Evolutionary conservation across 2,329 filamentous ascomycete species (phyloP).

Genomic region (Tympanopsis confertula): DNA sequence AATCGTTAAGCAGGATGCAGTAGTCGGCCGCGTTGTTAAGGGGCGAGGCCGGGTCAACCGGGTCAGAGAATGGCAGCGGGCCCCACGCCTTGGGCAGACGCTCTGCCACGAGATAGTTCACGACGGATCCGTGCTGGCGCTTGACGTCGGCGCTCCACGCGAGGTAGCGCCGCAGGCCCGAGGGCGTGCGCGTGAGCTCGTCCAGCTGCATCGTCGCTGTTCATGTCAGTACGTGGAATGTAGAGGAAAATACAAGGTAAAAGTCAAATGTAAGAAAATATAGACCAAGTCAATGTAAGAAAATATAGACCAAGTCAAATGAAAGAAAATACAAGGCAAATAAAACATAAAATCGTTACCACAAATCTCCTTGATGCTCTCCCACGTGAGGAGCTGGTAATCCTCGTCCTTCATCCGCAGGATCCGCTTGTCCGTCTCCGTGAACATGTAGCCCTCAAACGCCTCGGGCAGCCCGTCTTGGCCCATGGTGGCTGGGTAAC

Average conservation of each 20-base stretch:
- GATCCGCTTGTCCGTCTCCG: too few relatives aligned
- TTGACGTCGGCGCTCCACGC: slow-evolving; percentile 63
- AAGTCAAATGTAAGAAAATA: not conserved
- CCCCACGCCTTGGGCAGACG: slow-evolving; percentile 60
- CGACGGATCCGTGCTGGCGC: slow-evolving; percentile 65
- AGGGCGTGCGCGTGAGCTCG: slow-evolving; percentile 67
- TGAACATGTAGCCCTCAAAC: too few relatives aligned
- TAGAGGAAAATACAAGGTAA: not conserved
- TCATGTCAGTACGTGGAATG: slow-evolving; percentile 6
- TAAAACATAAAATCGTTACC: too few relatives aligned
- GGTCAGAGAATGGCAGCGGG: slow-evolving; percentile 38
- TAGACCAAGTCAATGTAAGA: too few relatives aligned
- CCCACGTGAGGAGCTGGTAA: too few relatives aligned
- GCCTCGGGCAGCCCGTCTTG: too few relatives aligned
- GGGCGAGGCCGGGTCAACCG: slow-evolving; percentile 27
- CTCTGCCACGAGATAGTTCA: slow-evolving; percentile 64
- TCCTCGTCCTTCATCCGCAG: too few relatives aligned
- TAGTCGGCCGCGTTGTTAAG: slow-evolving; percentile 45
- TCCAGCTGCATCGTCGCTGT: slow-evolving; percentile 51
- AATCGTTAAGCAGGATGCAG: slow-evolving; percentile 76
- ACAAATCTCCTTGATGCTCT: too few relatives aligned
- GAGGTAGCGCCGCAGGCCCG: slow-evolving; percentile 69
- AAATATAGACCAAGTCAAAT: too few relatives aligned
- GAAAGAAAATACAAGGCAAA: too few relatives aligned
- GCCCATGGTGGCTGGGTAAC: too few relatives aligned